Conservation (phyloP, 192 early-diverging fungal species). For the Coemansia furcata region DNA sequence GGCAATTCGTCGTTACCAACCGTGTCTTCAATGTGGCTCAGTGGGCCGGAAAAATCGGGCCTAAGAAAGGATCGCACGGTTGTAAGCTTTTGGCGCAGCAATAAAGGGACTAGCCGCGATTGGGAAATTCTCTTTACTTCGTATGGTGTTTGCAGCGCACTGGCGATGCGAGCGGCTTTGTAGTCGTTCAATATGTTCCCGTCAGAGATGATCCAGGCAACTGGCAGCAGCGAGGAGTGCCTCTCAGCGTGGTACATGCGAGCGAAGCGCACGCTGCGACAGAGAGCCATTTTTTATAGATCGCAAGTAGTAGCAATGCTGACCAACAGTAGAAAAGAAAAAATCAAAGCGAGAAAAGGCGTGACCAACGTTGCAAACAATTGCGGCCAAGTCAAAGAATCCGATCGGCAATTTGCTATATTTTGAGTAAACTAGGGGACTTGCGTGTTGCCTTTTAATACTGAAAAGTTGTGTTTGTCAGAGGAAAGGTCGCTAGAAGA, state of each 20-base stretch:
- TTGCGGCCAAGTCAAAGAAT: too few relatives aligned
- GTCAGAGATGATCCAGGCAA: constrained; percentile 34
- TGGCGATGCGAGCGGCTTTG: constrained; percentile 18
- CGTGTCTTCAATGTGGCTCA: constrained; percentile 11
- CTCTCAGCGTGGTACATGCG: constrained; percentile 20
- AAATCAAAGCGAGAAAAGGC: background rate
- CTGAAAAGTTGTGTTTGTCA: background rate
- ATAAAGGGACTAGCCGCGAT: background rate
- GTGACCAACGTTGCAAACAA: background rate
- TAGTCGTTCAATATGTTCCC: constrained; percentile 14
- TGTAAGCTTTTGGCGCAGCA: background rate
- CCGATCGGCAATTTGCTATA: background rate
- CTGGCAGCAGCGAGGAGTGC: constrained; percentile 41
- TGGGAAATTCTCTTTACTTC: constrained; percentile 10
- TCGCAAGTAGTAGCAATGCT: background rate
- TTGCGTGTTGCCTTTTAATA: background rate
- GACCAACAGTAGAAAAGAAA: background rate
- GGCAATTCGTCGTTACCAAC: constrained; percentile 15
- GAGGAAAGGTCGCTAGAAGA: constrained; percentile 6
- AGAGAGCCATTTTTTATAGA: background rate
- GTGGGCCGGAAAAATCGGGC: background rate
- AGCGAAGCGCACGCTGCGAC: background rate
- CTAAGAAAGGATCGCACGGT: background rate
- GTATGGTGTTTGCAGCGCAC: constrained; percentile 19
- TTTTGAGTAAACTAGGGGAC: background rate